Evolutionary conservation across 306 rosid genomes (phyloP).

Genomic region (Fragaria nilgerrensis): DNA sequence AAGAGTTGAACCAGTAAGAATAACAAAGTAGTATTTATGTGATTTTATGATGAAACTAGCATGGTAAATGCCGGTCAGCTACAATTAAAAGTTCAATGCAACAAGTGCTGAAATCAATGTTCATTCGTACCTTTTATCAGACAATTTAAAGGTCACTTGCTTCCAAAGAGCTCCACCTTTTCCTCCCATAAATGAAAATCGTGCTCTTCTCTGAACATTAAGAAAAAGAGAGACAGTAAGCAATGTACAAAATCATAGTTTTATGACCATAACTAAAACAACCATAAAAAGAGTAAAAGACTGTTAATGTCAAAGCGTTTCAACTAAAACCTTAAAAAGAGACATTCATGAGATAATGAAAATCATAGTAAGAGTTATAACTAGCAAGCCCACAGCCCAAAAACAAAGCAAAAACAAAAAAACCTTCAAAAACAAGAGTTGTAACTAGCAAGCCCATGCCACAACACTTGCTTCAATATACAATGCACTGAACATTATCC

Average conservation of each 20-base stretch:
- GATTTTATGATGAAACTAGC: neutral
- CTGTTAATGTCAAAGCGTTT: neutral
- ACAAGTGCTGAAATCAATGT: constrained; percentile 16
- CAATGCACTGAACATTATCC: neutral
- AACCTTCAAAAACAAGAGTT: neutral
- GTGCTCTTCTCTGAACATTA: constrained; percentile 71
- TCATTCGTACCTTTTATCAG: constrained; percentile 67
- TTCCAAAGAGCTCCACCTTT: constrained; percentile 93
- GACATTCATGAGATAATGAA: neutral
- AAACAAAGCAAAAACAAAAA: no score
- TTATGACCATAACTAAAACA: neutral
- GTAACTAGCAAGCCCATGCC: neutral
- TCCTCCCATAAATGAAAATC: constrained; percentile 97
- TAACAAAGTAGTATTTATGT: neutral
- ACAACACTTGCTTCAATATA: neutral
- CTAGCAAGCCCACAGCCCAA: neutral
- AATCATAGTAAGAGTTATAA: neutral
- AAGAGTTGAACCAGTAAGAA: neutral
- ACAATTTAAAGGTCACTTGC: constrained; percentile 70
- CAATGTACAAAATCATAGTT: neutral
- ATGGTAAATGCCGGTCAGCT: neutral
- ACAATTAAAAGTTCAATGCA: neutral
- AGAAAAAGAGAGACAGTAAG: constrained; percentile 15
- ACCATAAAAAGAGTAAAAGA: neutral
- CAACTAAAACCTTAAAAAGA: constrained; percentile 1